These are phyloP conservation scores for Delonix regia DNA, from an alignment of 306 rosid species.

Conservation along the genomic window DNA sequence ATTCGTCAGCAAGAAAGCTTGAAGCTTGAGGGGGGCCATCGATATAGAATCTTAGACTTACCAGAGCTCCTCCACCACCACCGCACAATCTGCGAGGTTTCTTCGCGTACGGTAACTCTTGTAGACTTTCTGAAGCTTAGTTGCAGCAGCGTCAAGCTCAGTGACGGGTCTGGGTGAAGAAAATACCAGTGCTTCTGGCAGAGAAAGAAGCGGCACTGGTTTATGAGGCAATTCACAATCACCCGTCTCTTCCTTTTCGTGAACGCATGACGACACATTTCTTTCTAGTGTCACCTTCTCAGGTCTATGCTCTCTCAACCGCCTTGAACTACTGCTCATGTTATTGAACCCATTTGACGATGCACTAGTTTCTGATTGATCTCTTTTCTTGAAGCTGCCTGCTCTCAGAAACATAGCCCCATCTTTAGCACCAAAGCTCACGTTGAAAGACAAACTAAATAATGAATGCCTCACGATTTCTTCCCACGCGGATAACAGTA, in stretches of 20 bases:
- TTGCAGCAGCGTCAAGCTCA: constrained; percentile 93
- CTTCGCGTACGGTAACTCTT: constrained; percentile 90
- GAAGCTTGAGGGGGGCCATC: neutral
- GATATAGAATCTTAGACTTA: constrained; percentile 37
- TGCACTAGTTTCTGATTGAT: constrained; percentile 36
- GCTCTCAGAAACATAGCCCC: constrained; percentile 53
- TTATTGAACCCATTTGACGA: constrained; percentile 33
- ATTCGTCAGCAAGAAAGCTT: neutral
- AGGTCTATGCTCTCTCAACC: constrained; percentile 63
- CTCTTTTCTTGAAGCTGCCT: constrained; percentile 60
- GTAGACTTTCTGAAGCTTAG: constrained; percentile 82
- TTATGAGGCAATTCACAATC: constrained; percentile 47
- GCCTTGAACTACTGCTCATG: constrained; percentile 22
- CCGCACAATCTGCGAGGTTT: constrained; percentile 98
- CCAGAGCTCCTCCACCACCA: constrained; percentile 93
- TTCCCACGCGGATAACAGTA: constrained; percentile 60
- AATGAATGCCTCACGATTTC: constrained; percentile 48
- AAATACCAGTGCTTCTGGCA: constrained; percentile 59
- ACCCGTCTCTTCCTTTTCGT: constrained; percentile 30
- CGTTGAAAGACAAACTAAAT: constrained; percentile 37
- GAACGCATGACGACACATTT: constrained; percentile 48
- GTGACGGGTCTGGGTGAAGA: constrained; percentile 73
- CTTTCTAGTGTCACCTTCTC: constrained; percentile 57
- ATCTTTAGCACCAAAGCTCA: constrained; percentile 47
- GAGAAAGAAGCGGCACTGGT: constrained; percentile 62